These are phyloP conservation scores for Periglandula ipomoeae DNA, from an alignment of 2,329 filamentous ascomycete genomes.

Conservation along the genomic window DNA sequence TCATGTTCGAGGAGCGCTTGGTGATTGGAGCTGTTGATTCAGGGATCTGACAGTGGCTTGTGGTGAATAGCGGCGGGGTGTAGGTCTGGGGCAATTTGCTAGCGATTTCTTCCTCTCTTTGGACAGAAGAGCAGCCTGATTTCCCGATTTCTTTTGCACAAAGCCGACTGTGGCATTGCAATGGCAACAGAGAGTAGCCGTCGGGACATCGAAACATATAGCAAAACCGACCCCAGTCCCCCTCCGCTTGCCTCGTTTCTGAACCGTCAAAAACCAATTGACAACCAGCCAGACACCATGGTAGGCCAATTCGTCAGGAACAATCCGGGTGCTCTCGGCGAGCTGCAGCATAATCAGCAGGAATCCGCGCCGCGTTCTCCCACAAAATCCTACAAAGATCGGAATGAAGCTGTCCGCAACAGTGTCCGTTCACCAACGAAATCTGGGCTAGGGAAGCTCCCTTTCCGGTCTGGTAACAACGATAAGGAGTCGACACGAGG, in stretches of 20 bases:
- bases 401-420: conserved; percentile 15
- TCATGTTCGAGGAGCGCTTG: not conserved
- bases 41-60: not conserved
- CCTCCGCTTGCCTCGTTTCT: conserved; percentile 32
- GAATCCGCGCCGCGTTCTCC: conserved; percentile 30
- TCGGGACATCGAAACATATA: conserved; percentile 5
- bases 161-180: conserved; percentile 5
- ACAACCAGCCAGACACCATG: conserved; percentile 25
- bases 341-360: conserved; percentile 48
- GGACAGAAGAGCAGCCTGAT: not conserved
- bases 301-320: conserved; percentile 25
- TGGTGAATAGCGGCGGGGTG: not conserved
- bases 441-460: conserved; percentile 27
- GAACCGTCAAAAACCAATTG: conserved; percentile 38
- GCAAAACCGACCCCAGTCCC: conserved; percentile 12
- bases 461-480: conserved; percentile 31
- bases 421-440: conserved; percentile 11
- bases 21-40: not conserved
- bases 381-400: conserved; percentile 26
- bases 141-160: not conserved
- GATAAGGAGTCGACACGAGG: conserved; percentile 23
- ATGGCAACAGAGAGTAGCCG: conserved; percentile 13
- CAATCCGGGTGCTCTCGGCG: conserved; percentile 40
- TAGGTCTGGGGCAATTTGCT: not conserved
- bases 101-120: not conserved